Conservation (phyloP, 768 basidiomycete genomes). For the Lentinula lateritia region DNA sequence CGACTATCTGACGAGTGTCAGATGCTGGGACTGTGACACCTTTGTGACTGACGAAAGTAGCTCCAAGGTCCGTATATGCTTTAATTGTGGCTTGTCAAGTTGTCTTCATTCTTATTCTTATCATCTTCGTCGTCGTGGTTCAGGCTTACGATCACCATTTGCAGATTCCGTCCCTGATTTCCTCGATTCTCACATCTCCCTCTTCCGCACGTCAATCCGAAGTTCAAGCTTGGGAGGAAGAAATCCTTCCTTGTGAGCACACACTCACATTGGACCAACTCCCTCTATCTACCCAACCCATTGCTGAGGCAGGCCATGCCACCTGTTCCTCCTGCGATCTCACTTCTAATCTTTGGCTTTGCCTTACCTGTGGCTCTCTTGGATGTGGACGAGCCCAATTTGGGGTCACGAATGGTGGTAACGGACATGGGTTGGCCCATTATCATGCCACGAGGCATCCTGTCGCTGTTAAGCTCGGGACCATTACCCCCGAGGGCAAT, state of each 20-base stretch:
- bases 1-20: slow-evolving; percentile 55
- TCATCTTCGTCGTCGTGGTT: not conserved
- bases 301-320: slow-evolving; percentile 60
- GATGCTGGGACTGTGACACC: slow-evolving; percentile 73
- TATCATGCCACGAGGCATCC: slow-evolving; percentile 68
- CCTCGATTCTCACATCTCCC: slow-evolving; percentile 71
- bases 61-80: slow-evolving; percentile 21
- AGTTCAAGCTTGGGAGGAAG: slow-evolving; percentile 98
- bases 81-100: slow-evolving; percentile 24
- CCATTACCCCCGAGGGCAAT: slow-evolving; percentile 90
- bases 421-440: slow-evolving; percentile 85
- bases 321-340: slow-evolving; percentile 82
- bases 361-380: slow-evolving; percentile 83
- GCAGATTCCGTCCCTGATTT: slow-evolving; percentile 51
- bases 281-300: slow-evolving; percentile 31
- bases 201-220: slow-evolving; percentile 92
- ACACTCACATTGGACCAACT: slow-evolving; percentile 40
- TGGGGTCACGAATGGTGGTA: slow-evolving; percentile 69
- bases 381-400: slow-evolving; percentile 87
- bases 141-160: not conserved
- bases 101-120: not conserved
- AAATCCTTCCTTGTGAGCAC: slow-evolving; percentile 84
- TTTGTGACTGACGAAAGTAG: slow-evolving; percentile 38
- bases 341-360: slow-evolving; percentile 92
- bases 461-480: slow-evolving; percentile 89